These are phyloP conservation scores for Fomitopsis palustris DNA, from an alignment of 1,284 basidiomycete species.

Conservation along the genomic window DNA sequence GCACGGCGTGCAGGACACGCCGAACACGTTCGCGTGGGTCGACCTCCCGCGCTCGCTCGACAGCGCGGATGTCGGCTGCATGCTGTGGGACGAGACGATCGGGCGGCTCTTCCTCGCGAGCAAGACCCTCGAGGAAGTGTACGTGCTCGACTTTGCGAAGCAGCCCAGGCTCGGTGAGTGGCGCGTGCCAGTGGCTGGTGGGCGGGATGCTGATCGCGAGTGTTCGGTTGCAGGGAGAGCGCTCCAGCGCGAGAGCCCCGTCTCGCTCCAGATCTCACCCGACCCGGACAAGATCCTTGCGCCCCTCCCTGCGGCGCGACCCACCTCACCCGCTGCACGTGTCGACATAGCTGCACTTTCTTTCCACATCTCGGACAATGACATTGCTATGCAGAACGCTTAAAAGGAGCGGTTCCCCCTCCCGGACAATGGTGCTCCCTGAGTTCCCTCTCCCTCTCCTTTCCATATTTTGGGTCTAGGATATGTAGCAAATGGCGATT, in stretches of 20 bases:
- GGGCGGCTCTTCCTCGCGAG: constrained; percentile 37
- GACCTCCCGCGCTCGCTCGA: neutral
- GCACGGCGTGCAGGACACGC: constrained; percentile 3
- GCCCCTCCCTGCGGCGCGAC: neutral
- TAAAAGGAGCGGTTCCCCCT: neutral
- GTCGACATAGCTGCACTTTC: neutral
- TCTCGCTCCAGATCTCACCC: neutral
- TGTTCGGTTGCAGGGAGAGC: neutral
- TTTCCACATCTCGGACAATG: neutral
- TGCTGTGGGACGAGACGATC: constrained; percentile 43
- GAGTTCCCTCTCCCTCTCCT: neutral
- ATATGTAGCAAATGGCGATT: neutral
- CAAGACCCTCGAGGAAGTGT: constrained; percentile 21
- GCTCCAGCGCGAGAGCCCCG: neutral
- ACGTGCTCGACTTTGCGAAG: constrained; percentile 37
- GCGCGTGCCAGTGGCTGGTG: neutral
- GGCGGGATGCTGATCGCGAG: neutral
- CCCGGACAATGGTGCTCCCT: neutral
- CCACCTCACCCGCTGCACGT: neutral
- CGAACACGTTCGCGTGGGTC: constrained; percentile 2
- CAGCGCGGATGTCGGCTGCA: constrained; percentile 12
- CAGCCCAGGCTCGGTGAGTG: constrained; percentile 33
- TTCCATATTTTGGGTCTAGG: too few species aligned
- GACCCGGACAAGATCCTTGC: neutral
- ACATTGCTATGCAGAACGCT: neutral